Evolutionary conservation across 2,329 filamentous ascomycete genomes (phyloP).

Genomic region (Sclerotinia minor): DNA sequence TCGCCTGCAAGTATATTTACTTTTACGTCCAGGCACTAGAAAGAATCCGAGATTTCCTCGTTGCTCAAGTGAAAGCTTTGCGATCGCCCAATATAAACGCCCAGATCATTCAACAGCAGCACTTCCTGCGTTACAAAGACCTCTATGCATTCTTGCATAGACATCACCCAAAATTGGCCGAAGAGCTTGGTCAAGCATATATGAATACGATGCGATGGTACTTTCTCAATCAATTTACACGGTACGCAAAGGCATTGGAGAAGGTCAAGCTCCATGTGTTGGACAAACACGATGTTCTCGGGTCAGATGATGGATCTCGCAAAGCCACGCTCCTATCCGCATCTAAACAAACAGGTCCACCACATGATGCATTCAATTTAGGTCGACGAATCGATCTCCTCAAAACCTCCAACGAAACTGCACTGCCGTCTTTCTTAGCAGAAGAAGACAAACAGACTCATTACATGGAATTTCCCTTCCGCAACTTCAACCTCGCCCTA

Average conservation of each 20-base stretch:
- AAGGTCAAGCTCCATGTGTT: constrained; percentile 81
- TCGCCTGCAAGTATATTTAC: background rate
- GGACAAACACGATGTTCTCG: constrained; percentile 81
- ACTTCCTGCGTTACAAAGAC: constrained; percentile 84
- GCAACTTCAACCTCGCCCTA: constrained; percentile 90
- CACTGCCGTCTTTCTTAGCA: constrained; percentile 82
- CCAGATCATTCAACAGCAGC: constrained; percentile 93
- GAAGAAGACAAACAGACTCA: constrained; percentile 86
- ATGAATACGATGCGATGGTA: constrained; percentile 99
- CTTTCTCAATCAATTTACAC: constrained; percentile 84
- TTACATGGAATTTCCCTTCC: constrained; percentile 86
- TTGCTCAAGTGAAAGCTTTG: constrained; percentile 90
- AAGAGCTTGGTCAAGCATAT: constrained; percentile 90
- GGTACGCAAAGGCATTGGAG: constrained; percentile 80
- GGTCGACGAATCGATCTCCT: constrained; percentile 84
- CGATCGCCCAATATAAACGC: constrained; percentile 95
- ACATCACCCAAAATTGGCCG: constrained; percentile 78
- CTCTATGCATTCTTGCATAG: constrained; percentile 81
- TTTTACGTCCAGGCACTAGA: constrained; percentile 67
- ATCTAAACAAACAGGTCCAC: constrained; percentile 53
- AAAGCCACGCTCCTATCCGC: constrained; percentile 61
- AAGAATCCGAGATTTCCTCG: constrained; percentile 90
- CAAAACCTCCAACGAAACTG: constrained; percentile 69
- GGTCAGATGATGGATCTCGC: constrained; percentile 70
- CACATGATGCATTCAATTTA: constrained; percentile 85